Evolutionary conservation across 2,329 filamentous ascomycete genomes (phyloP), one percentile per base, ranked within the genome.

Genomic region (Fusarium equiseti): DNA sequence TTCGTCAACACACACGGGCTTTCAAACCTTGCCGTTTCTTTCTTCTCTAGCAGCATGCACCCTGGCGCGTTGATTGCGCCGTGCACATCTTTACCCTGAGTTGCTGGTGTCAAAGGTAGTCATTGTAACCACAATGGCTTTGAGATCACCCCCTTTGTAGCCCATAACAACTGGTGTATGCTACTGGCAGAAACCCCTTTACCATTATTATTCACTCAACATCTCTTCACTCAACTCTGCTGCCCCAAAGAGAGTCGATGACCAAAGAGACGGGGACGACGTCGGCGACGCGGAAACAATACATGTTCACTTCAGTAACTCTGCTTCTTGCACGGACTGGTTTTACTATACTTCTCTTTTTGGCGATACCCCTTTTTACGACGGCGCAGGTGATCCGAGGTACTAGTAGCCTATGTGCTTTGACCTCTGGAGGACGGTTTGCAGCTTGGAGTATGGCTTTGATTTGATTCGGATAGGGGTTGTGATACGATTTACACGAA

Each of bases 331-430:
- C 57, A 70, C 69, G 73, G 64, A 68, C 53, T 65, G 66, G 70
- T 59, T 64, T 63, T 75, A 55, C 51, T 78, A 78, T 74, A 78
- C 73, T 61, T 68, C 79, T 78, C 73, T 75, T 71, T 53, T 74
- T 69, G 76, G 76, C 75, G 78, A 80, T 80, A 80, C 78, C 78
- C 78, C 73, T 71, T 78, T 78, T 70, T 64, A 66, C 63, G 65
- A 75, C 50, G 66, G 59, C 56, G 63, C 51, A 63, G 74, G 74
- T 70, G 72, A 66, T 72, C 60, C 66, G 51, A 51, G 68, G 49
- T 51, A 16, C 38, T 35, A 27, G 45, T 35, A 31, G 45, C 40
- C 40, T 45, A 32, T 45, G 48, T 38, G 58, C 32, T 50, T 40
- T 54, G 55, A 31, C 46, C 51, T 32, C 24, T 62, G 73, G 66